Base-by-base conservation (phyloP, 352 stramenopile species). In the Elongisporangium undulatum region DNA sequence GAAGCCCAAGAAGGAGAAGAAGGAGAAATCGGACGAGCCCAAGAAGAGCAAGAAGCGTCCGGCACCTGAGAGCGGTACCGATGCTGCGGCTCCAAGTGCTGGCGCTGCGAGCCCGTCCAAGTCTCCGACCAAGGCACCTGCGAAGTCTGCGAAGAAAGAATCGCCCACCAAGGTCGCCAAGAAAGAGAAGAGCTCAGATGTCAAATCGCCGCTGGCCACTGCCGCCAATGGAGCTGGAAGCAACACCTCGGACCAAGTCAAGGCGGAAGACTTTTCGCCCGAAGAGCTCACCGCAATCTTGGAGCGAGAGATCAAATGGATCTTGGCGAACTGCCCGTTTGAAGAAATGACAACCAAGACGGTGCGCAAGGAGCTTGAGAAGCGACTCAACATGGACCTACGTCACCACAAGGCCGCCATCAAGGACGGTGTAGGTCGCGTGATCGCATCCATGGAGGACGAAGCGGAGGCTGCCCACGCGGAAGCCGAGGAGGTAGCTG, bases 331-430 rank as follows among this genome's bases (percentile, higher is more conserved):
- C 51, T 89, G 76, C 52, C 73, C 80, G 38, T 89, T 92, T 55
- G 83, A 94, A 24, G 81, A 91, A 54, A 89, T 94, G 74, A 94
- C 85, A 4, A 94, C 85, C 6, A 89, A 89, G 58, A 94, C 72
- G 9, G 75, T 94, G 51, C 69, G 85, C 34, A 90, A 91, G 56
- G 48, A 89, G 59, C 68, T 94, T 0, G 79, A 92, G 53, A 69
- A 88, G 50, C 79, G 81, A 7, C 66, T 94, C 2, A 64, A 80
- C 0, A 84, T 90, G 63, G 81, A 93, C 51, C 64, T 94, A 51
- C 81, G 77, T 41, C 70, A 87, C 53, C 80, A 93, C 58, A 92
- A 92, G 58, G 68, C 76, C 8, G 75, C 72, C 10, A 94, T 94
- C 45, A 90, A 90, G 61, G 75, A 85, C 50, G 82, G 83, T 16